Percentiles rank a stretch among this genome's conserved stretches.
Evolutionary conservation across 352 stramenopile species (phyloP).

Genomic region (Globisporangium lucens): DNA sequence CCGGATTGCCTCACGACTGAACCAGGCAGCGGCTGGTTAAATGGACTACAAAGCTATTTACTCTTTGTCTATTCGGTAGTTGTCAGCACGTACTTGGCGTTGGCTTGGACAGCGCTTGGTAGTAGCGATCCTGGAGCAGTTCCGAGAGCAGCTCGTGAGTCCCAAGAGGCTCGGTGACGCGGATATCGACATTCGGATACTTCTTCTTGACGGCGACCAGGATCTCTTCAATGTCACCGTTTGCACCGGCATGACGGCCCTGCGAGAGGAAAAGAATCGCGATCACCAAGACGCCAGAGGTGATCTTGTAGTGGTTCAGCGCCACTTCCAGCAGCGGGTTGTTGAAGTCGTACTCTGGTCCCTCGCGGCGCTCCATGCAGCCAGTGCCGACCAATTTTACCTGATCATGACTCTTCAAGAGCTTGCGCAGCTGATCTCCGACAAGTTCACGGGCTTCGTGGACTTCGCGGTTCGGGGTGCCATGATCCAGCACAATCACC

Average conservation of each 20-base stretch:
- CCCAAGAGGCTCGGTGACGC: constrained; percentile 60
- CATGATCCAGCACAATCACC: constrained; percentile 77
- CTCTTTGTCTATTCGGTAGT: background rate
- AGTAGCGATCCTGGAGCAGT: constrained; percentile 67
- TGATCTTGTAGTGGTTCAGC: constrained; percentile 61
- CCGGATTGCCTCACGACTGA: constrained; percentile 46
- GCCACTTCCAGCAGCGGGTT: constrained; percentile 70
- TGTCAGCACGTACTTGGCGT: constrained; percentile 24
- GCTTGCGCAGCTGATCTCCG: constrained; percentile 38
- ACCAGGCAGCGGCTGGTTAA: background rate
- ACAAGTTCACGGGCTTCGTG: constrained; percentile 65
- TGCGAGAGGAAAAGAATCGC: constrained; percentile 79
- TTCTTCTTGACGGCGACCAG: constrained; percentile 36
- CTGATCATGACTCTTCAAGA: constrained; percentile 31
- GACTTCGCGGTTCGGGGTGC: constrained; percentile 66
- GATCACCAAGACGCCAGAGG: constrained; percentile 57
- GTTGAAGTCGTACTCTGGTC: constrained; percentile 75
- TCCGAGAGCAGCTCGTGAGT: constrained; percentile 61
- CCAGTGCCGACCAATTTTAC: constrained; percentile 52
- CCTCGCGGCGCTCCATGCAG: constrained; percentile 79
- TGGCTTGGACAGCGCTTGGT: constrained; percentile 24
- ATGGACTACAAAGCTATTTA: constrained; percentile 1
- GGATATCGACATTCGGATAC: constrained; percentile 49
- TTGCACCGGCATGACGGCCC: constrained; percentile 64
- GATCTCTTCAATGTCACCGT: constrained; percentile 80